A percentile compares a stretch with the other conserved stretches of the same genome.
Evolutionary conservation across 208 protist species (phyloP).

Genomic region (Leishmania martiniquensis): DNA sequence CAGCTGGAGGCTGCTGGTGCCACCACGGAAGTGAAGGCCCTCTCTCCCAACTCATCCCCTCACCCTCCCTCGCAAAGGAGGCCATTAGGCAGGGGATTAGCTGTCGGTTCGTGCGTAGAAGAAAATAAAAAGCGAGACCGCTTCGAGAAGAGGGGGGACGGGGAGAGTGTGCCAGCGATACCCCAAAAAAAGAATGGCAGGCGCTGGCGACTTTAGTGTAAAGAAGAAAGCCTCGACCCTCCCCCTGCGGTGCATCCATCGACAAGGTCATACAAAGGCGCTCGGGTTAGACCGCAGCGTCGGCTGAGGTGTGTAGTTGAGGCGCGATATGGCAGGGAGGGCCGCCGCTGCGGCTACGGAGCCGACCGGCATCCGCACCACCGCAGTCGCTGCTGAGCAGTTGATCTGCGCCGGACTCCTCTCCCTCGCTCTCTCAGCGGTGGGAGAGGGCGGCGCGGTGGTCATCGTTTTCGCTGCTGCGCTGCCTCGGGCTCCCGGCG

Average conservation of each 20-base stretch:
- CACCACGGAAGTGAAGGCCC: no score
- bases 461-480: conserved; percentile 7
- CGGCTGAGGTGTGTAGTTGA: conserved; percentile 20
- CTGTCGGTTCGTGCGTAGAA: not conserved
- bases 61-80: not conserved
- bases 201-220: not conserved
- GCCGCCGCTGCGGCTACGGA: not conserved
- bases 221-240: not conserved
- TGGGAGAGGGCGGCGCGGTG: conserved; percentile 8
- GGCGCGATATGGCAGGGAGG: conserved; percentile 30
- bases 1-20: no score
- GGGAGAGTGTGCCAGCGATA: no score
- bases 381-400: not conserved
- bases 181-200: no score
- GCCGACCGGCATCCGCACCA: not conserved
- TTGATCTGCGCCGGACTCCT: not conserved
- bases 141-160: not conserved
- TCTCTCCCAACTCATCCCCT: no score
- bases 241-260: not conserved
- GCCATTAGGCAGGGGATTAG: not conserved
- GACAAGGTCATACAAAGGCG: conserved; percentile 18
- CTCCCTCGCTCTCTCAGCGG: not conserved
- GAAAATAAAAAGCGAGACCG: not conserved
- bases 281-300: conserved; percentile 24
- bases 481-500: not conserved